These are phyloP conservation scores for Zygnema circumcarinatum DNA, from an alignment of 139 green algal genomes.

Conservation along the genomic window DNA sequence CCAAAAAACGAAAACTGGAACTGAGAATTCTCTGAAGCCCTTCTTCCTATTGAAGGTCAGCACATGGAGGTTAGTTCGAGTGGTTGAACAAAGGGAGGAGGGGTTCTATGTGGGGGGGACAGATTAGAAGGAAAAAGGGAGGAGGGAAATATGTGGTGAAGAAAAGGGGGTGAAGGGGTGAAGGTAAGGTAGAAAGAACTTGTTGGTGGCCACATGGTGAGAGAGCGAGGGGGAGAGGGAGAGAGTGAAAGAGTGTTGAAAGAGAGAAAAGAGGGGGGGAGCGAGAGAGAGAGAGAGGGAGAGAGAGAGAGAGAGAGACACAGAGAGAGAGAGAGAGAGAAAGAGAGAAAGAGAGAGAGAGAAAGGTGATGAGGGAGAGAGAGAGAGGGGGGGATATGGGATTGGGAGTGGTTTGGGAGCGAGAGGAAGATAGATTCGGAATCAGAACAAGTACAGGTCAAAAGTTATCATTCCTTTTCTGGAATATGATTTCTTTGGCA, in stretches of 20 bases:
- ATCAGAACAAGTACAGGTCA: no score
- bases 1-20: not conserved
- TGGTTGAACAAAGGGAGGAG: not conserved
- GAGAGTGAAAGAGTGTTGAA: not conserved
- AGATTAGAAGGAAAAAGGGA: no score
- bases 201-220: not conserved
- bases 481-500: no score
- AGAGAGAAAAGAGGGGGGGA: not conserved
- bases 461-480: no score
- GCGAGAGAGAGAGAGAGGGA: slow-evolving; percentile 68
- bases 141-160: not conserved
- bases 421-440: not conserved
- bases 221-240: not conserved
- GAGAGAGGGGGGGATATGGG: not conserved
- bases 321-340: not conserved
- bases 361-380: not conserved
- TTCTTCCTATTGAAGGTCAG: not conserved
- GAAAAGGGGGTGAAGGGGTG: not conserved
- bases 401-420: not conserved
- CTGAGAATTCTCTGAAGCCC: not conserved
- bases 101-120: not conserved
- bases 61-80: not conserved
- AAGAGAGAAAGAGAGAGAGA: not conserved
- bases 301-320: slow-evolving; percentile 63
- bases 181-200: not conserved